Base-by-base conservation (phyloP, 202 grass and related monocot species). In the Musa balbisiana region DNA sequence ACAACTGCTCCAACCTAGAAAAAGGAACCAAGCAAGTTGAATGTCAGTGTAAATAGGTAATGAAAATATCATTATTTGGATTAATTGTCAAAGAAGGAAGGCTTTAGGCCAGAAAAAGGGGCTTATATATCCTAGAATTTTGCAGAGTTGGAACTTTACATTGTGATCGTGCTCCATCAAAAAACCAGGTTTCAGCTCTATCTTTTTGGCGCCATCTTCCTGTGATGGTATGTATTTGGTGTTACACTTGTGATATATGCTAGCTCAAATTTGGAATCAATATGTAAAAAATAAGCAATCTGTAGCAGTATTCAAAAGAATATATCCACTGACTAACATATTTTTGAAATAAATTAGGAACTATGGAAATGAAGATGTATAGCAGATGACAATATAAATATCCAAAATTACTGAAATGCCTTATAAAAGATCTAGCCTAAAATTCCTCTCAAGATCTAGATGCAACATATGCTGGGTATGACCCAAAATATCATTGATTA, bases 111-210 rank as follows among this genome's bases (percentile, higher is more conserved):
- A 80, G 26, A 55, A 9, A 67, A 53, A 76, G 22, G 79, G 22
- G 15, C 26, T 71, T 20, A 2, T 27, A 74, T 69, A 74, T 20
- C n/a, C 33, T 2, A 50, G 15, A 70, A 49, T 20, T 10, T 20
- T 51, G 43, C 49, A 70, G 52, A 72, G 80, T 52, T 21, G 70
- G 62, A 77, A 74, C 27, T 21, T 25, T 77, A 98, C 95, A 68
- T 91, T 84, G 75, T 98, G 78, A 87, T 98, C 95, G 85, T 98
- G 91, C 83, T 98, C 89, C 95, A 98, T 98, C 19, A 88, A 86
- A 79, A 73, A 94, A 26, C 95, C 95, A 66, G 88, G 95, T 80
- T 92, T 98, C 29, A 98, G 81, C 63, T 98, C 95, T 76, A 98
- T 98, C 85, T 94, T 98, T 74, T 92, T 98, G 67, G 87, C 87